Evolutionary conservation across 2,329 filamentous ascomycete species (phyloP), one percentile per base, ranked within the genome.

Genomic region (Hypoxylon sp.): DNA sequence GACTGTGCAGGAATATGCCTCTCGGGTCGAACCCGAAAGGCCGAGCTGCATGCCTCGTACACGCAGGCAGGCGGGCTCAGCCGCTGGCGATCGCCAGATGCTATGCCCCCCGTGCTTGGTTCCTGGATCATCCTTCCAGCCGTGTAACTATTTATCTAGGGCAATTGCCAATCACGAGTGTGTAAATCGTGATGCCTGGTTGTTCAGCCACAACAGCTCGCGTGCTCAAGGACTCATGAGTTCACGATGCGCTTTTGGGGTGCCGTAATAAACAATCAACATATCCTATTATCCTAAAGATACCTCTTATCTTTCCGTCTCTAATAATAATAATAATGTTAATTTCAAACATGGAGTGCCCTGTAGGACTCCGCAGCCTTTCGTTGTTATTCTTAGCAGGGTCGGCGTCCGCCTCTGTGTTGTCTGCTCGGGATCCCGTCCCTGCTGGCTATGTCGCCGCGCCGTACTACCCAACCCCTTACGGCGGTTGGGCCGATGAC

Each of bases 391-490:
- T 69, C 56, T 57, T 75, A 54, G 54, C 60, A 30, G 58, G 66
- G 20, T 49, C 72, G 35, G 61, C 70, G 27, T 71, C 69, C 22
- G 64, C 71, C 61, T 60, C 73, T 55, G 70, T 65, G 48, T 62
- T 75, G 46, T 60, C 65, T 27, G 27, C 27, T 57, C 76, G 77
- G 30, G 77, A 77, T 64, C 73, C 73, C 42, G 70, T 79, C 27
- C 77, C 77, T 46, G 72, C 69, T 37, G 76, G 64, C 72, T 84
- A 82, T 73, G 82, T 82, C 48, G 82, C 85, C 1, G 77, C 86
- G 0, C 86, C 89, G n/a, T 93, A 91, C 77, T 94, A 94, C 77
- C 92, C 92, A 20, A 83, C 91, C 7, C 92, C 91, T 0, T 86
- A 89, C 57, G 91, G 91, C 55, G 92, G 92, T 42, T 94, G 92